Base-by-base conservation (phyloP, 208 protist genomes). In the Leishmania tropica region DNA sequence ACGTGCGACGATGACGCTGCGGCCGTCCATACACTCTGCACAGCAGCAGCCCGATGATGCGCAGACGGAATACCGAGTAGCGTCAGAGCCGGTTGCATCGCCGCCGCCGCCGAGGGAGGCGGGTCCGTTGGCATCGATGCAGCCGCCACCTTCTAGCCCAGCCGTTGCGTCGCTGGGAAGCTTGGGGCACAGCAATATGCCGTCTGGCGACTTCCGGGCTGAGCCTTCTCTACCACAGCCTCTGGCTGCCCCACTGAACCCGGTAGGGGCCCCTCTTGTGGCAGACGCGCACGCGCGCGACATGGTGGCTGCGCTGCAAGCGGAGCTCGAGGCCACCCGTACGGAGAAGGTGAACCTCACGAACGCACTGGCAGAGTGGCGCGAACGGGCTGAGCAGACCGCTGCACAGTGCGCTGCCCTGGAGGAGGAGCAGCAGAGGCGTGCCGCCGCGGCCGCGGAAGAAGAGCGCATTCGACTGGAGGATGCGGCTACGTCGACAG, bases 381-480 rank as follows among this genome's bases (percentile, higher is more conserved):
- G 81, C 2, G 67, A 51, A 24, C 78, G 86, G 7, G 87, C 81
- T 2, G 85, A 85, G 47, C 58, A 78, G 47, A 79, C 77, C 21
- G 81, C 83, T 51, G 79, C 73, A 31, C 54, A 77, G 54, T 83
- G 74, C 37, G 51, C n/a, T 10, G 1, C 31, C 6, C 60, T 88
- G 58, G 64, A 84, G 45, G 3, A 82, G 37, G 77, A 72, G 47
- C 75, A 76, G 0, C 54, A 78, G 31, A 65, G n/a, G 19, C 74
- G n/a, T 21, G 35, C 72, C 13, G 48, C 77, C 10, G 70, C 58
- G 8, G 56, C 75, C 7, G 71, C 48, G 28, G 42, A 65, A 40
- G 74, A 65, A 35, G 72, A 74, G 58, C 73, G 51, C 19, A 60
- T 83, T n/a, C 31, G 72, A 28, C n/a, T n/a, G 15, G 56, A 86